phyloP scores from a whole-genome alignment of 2,329 filamentous ascomycete species.

The Phialophora tarda region DNA sequence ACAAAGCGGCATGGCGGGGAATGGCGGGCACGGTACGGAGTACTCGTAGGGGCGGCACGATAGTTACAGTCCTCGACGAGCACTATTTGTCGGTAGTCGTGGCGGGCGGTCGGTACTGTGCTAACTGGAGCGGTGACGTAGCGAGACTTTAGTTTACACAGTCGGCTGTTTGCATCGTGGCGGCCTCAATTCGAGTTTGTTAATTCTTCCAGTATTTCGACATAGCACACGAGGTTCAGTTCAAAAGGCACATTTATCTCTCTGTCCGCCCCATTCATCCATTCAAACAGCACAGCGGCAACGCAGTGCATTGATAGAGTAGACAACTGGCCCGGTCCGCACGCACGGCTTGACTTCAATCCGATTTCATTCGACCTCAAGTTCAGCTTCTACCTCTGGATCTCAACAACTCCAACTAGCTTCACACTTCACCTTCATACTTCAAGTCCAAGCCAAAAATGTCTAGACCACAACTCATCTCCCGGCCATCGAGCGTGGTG shows the following conservation, averaged over 20 bases:
- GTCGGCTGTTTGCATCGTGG: background rate
- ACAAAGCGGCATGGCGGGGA: too few relatives aligned
- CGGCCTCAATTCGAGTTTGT: too few relatives aligned
- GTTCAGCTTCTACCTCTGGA: background rate
- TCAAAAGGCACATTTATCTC: too few relatives aligned
- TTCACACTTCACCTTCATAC: background rate
- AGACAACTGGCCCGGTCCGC: background rate
- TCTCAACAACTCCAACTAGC: background rate
- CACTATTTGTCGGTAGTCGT: too few relatives aligned
- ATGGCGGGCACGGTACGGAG: too few relatives aligned
- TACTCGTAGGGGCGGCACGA: too few relatives aligned
- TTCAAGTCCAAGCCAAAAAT: slow-evolving; percentile 12
- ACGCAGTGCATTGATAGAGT: background rate
- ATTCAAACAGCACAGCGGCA: background rate
- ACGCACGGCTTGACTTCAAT: background rate
- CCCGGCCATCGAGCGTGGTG: slow-evolving; percentile 32
- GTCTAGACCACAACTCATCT: slow-evolving; percentile 33
- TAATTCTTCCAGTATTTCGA: too few relatives aligned
- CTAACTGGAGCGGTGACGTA: background rate
- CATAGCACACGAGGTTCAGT: too few relatives aligned
- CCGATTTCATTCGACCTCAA: background rate
- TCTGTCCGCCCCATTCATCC: too few relatives aligned
- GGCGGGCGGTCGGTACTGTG: too few relatives aligned
- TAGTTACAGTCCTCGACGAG: too few relatives aligned
- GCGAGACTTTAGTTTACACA: background rate